Base-by-base conservation (phyloP, 2,329 filamentous ascomycete genomes). In the Nakataea oryzae region DNA sequence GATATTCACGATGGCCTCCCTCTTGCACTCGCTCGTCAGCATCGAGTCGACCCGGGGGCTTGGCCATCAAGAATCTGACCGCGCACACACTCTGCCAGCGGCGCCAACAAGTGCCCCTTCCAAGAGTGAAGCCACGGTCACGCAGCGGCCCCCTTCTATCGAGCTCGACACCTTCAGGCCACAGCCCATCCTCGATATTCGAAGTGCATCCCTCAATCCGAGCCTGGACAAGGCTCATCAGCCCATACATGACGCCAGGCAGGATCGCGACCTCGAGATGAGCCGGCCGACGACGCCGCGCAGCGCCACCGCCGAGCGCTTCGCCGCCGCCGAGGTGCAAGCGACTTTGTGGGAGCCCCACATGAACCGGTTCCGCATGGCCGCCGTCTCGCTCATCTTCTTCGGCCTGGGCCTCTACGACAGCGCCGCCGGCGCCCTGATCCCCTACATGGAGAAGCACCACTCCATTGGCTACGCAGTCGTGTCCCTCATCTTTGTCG, bases 401-500 rank as follows among this genome's bases (percentile, higher is more conserved):
- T 81, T 95, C 64, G 80, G 81, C 2, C 86, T 87, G 67, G 91
- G 90, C 0, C 74, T 95, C 63, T 90, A 85, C 67, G 91, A 96
- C 72, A 84, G 86, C 55, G 86, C 88, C 0, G 85, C 90, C 1
- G 91, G 91, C 69, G 89, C 90, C 13, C 70, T 95, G 63, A 89
- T 96, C 67, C 90, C 91, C 0, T 91, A 91, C 69, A 89, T 96
- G 73, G 89, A 93, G 71, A 79, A 76, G 72, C 73, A 89, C 68
- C 96, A 93, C 70, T 67, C 79, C 63, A 90, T 95, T 62, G 87
- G 87, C 55, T 93, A 95, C 71, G 88, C 86, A 2, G 74, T 91
- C 11, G 89, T 95, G 3, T 93, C 91, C 2, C 77, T 93, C 50
- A 90, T 96, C 69, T 96, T 95, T 76, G 82, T 95, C 32, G 84